Evolutionary conservation across 2,329 filamentous ascomycete species (phyloP).

Genomic region (Lachnum nothofagi): DNA sequence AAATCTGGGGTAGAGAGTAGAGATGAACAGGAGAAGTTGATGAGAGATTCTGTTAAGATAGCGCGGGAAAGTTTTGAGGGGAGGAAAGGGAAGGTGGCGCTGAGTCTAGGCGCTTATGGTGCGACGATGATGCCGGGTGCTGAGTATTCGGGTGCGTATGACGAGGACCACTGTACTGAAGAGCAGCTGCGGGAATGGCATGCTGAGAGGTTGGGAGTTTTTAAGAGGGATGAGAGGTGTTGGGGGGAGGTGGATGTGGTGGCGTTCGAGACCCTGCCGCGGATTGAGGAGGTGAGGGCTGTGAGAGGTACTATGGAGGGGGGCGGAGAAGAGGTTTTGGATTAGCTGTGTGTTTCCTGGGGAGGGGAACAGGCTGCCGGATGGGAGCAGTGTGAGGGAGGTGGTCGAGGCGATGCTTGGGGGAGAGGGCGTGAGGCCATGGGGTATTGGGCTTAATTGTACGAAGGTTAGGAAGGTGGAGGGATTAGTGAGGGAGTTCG

Average conservation of each 20-base stretch:
- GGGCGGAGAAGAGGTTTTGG: conserved; percentile 41
- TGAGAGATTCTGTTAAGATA: conserved; percentile 64
- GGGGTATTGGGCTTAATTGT: conserved; percentile 65
- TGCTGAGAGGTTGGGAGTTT: conserved; percentile 47
- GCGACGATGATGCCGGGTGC: conserved; percentile 61
- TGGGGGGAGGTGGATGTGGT: conserved; percentile 44
- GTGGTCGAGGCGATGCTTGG: conserved; percentile 38
- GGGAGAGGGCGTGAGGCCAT: conserved; percentile 38
- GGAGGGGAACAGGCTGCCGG: conserved; percentile 48
- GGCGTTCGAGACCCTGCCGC: conserved; percentile 62
- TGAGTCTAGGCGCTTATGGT: conserved; percentile 63
- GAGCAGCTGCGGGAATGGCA: conserved; percentile 53
- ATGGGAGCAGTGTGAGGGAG: conserved; percentile 46
- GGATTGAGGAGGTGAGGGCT: conserved; percentile 56
- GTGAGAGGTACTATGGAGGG: conserved; percentile 18
- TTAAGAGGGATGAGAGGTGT: conserved; percentile 29
- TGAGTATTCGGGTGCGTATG: conserved; percentile 61
- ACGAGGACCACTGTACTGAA: conserved; percentile 41
- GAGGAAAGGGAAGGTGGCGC: conserved; percentile 44
- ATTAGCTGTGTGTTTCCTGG: conserved; percentile 58
- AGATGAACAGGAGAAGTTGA: conserved; percentile 66
- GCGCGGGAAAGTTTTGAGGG: conserved; percentile 51
- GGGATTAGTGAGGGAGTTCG: conserved; percentile 49
- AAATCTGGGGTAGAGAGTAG: conserved; percentile 1
- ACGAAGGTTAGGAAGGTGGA: conserved; percentile 61